phyloP scores from a whole-genome alignment of 2,329 filamentous ascomycete species.

The Akanthomyces uredinophilus region DNA sequence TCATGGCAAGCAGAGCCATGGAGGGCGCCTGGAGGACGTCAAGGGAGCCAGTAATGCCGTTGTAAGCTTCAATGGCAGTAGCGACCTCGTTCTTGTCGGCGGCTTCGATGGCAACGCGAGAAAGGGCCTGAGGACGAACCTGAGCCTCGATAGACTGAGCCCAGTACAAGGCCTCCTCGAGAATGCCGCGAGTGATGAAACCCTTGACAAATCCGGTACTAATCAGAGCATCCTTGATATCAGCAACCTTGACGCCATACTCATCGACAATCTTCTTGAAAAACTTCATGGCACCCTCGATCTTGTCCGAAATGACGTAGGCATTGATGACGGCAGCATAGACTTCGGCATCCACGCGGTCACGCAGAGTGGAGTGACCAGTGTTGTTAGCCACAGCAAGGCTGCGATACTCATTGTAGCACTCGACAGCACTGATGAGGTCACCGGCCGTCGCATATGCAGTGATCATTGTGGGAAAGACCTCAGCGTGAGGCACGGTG shows the following conservation, averaged over 20 bases:
- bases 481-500: conserved; percentile 68
- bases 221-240: conserved; percentile 68
- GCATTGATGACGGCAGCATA: conserved; percentile 91
- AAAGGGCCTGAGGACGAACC: conserved; percentile 59
- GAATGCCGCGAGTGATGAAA: conserved; percentile 64
- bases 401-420: conserved; percentile 90
- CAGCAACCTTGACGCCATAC: conserved; percentile 52
- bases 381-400: conserved; percentile 81
- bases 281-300: conserved; percentile 79
- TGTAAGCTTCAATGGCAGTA: conserved; percentile 63
- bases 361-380: conserved; percentile 61
- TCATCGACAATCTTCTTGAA: conserved; percentile 69
- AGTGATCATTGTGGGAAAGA: conserved; percentile 92
- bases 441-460: conserved; percentile 81
- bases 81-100: conserved; percentile 72
- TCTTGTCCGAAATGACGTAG: conserved; percentile 75
- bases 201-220: conserved; percentile 73
- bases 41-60: conserved; percentile 48
- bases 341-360: conserved; percentile 74
- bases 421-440: conserved; percentile 81
- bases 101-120: conserved; percentile 67
- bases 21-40: conserved; percentile 53
- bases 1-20: conserved; percentile 80
- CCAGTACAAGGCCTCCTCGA: conserved; percentile 68
- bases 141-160: conserved; percentile 59